These are phyloP conservation scores for Talaromyces sp. DNA, from an alignment of 2,329 filamentous ascomycete genomes.

Conservation along the genomic window DNA sequence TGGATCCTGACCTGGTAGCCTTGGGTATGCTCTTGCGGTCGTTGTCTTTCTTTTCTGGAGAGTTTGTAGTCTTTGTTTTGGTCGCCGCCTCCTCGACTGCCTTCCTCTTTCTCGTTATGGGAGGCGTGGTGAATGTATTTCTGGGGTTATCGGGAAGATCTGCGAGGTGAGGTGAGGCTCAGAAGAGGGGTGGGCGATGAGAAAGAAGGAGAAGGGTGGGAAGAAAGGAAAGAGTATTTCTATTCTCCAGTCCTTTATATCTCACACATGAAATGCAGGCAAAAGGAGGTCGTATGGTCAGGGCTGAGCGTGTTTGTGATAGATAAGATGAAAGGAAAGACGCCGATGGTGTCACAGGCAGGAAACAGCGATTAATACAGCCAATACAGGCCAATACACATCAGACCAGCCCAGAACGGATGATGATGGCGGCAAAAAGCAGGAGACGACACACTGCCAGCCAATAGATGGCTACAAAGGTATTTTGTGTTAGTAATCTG, in stretches of 20 bases:
- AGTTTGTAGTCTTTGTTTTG: neutral
- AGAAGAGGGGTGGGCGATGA: neutral
- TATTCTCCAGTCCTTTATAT: neutral
- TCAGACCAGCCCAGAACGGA: neutral
- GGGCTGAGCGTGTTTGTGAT: neutral
- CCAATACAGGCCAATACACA: neutral
- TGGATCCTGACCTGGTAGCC: constrained; percentile 19
- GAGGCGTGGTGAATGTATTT: constrained; percentile 51
- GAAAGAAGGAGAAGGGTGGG: neutral
- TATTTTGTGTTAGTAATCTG: neutral
- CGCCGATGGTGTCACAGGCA: constrained; percentile 1
- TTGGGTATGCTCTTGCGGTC: constrained; percentile 21
- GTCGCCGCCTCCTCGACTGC: constrained; percentile 48
- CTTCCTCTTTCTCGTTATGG: constrained; percentile 54
- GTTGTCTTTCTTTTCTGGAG: constrained; percentile 26
- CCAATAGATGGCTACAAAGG: neutral
- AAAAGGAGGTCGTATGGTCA: neutral
- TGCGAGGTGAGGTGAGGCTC: constrained; percentile 4
- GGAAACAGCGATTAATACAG: constrained; percentile 1
- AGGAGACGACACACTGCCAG: neutral
- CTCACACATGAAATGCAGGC: neutral
- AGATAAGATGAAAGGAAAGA: neutral
- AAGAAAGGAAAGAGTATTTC: neutral
- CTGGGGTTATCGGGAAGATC: constrained; percentile 6
- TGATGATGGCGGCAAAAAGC: constrained; percentile 4